A percentile compares a stretch with the other conserved stretches of the same genome.
Conservation (phyloP, 2,329 filamentous ascomycete genomes). For the Juglanconis oblonga region DNA sequence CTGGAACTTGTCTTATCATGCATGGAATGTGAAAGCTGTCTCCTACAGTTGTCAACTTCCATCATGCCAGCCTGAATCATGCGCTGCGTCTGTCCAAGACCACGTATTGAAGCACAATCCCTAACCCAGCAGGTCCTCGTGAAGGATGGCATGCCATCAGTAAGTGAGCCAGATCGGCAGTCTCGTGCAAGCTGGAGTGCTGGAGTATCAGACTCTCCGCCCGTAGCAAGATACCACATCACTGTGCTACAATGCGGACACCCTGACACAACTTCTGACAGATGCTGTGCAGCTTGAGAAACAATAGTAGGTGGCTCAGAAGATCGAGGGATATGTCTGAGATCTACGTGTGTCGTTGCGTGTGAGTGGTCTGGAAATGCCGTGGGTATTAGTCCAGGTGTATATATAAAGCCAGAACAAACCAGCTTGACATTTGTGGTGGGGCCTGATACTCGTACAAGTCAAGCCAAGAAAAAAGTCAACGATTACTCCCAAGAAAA, state of each 20-base stretch:
- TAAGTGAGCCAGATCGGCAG: not conserved
- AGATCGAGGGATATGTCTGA: not conserved
- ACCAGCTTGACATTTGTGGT: not conserved
- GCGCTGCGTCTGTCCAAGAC: too few relatives aligned
- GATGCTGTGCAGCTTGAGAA: not conserved
- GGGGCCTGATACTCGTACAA: too few relatives aligned
- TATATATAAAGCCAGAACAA: not conserved
- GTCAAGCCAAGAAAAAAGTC: too few relatives aligned
- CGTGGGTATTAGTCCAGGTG: not conserved
- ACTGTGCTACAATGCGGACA: not conserved
- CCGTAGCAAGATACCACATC: not conserved
- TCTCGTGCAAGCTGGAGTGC: not conserved
- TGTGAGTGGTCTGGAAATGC: not conserved
- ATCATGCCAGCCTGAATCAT: too few relatives aligned
- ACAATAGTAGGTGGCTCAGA: not conserved
- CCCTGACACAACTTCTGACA: slow-evolving; percentile 2
- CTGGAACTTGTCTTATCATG: not conserved
- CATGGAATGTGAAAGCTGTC: not conserved
- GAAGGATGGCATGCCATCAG: too few relatives aligned
- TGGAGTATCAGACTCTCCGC: not conserved
- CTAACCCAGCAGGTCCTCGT: too few relatives aligned
- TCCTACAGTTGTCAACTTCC: not conserved
- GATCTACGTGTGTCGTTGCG: too few relatives aligned
- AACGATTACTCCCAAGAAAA: too few relatives aligned
- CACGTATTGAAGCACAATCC: too few relatives aligned